Percentiles rank a stretch among this genome's conserved stretches.
phyloP scores from a whole-genome alignment of 768 basidiomycete species.

The Trametes villosa region DNA sequence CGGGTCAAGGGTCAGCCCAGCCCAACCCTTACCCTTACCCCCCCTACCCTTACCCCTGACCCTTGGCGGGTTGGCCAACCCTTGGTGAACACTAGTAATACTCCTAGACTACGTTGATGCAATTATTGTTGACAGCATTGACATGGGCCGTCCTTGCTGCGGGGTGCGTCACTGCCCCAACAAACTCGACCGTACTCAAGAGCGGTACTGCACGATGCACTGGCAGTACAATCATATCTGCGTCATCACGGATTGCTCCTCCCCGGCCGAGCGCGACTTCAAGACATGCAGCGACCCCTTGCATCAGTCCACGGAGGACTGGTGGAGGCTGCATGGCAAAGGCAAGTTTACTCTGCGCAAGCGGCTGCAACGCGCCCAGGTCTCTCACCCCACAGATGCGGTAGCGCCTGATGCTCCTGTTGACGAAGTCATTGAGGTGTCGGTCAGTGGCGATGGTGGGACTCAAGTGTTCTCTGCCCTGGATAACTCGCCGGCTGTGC shows the following conservation, averaged over 20 bases:
- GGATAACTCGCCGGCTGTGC: too few relatives aligned
- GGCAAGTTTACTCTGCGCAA: neutral
- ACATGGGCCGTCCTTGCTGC: slow-evolving; percentile 34
- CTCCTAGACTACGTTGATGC: slow-evolving; percentile 16
- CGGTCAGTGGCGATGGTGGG: too few relatives aligned
- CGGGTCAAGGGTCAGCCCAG: too few relatives aligned
- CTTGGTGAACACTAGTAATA: neutral
- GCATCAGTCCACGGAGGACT: neutral
- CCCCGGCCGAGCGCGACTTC: neutral
- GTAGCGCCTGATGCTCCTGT: neutral
- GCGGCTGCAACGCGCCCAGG: neutral
- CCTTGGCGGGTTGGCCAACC: neutral
- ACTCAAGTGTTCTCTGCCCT: too few relatives aligned
- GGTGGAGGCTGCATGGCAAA: neutral
- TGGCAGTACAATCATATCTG: neutral
- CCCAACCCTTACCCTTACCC: too few relatives aligned
- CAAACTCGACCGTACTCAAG: slow-evolving; percentile 7
- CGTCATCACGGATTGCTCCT: slow-evolving; percentile 8
- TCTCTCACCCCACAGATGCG: neutral
- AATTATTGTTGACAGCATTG: slow-evolving; percentile 33
- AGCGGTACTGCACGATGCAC: slow-evolving; percentile 25
- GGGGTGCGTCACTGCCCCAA: slow-evolving; percentile 21
- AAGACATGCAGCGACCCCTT: neutral
- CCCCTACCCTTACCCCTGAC: too few relatives aligned
- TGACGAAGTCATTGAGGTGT: neutral